Evolutionary conservation across 768 basidiomycete genomes (phyloP).

Genomic region (Asterophora parasitica): DNA sequence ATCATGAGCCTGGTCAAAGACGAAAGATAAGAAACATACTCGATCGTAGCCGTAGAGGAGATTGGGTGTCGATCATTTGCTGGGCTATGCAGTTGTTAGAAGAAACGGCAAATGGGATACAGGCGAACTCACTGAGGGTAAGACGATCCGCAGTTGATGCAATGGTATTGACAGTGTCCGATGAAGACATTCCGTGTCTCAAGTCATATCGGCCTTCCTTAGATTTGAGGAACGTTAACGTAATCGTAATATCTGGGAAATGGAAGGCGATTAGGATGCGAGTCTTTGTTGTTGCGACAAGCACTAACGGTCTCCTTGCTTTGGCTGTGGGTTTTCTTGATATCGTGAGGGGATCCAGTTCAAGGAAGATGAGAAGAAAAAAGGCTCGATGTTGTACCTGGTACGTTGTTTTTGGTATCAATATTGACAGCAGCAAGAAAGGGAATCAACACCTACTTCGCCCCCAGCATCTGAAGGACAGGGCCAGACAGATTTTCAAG

Average conservation of each 20-base stretch:
- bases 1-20: neutral
- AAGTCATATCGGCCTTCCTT: conserved; percentile 22
- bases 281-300: neutral
- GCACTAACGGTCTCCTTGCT: conserved; percentile 49
- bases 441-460: conserved; percentile 30
- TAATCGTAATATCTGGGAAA: conserved; percentile 51
- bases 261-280: neutral
- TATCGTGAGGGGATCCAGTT: conserved; percentile 69
- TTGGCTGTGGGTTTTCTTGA: conserved; percentile 39
- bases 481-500: conserved; percentile 48
- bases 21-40: conserved; percentile 16
- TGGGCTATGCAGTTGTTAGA: conserved; percentile 15
- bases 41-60: conserved; percentile 31
- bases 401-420: neutral
- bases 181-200: conserved; percentile 2
- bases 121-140: conserved; percentile 14
- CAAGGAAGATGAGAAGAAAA: conserved; percentile 61
- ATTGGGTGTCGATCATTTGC: conserved; percentile 35
- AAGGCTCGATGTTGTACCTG: conserved; percentile 59
- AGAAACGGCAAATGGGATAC: neutral
- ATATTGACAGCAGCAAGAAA: neutral
- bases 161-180: conserved; percentile 2
- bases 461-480: conserved; percentile 56
- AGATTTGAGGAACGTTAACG: conserved; percentile 49
- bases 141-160: conserved; percentile 13